Percentiles rank a stretch among this genome's conserved stretches.
phyloP scores from a whole-genome alignment of 2,329 filamentous ascomycete genomes.

The Aspergillus sp. region DNA sequence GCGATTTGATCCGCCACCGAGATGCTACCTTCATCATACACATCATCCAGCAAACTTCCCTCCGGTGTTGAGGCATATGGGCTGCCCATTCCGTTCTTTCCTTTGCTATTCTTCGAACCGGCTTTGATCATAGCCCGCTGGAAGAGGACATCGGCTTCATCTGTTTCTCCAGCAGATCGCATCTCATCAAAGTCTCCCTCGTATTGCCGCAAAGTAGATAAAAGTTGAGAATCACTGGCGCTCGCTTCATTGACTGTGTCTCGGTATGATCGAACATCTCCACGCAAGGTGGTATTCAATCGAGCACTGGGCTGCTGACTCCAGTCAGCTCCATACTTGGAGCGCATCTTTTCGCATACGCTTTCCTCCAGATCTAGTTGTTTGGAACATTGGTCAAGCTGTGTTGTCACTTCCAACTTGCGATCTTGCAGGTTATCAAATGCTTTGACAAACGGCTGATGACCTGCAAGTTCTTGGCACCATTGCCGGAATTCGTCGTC shows the following conservation, averaged over 20 bases:
- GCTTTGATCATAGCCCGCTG: conserved; percentile 79
- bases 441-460: conserved; percentile 71
- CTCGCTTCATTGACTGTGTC: conserved; percentile 86
- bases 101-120: conserved; percentile 52
- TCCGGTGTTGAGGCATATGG: conserved; percentile 56
- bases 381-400: conserved; percentile 75
- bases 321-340: conserved; percentile 94
- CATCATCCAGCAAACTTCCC: conserved; percentile 81
- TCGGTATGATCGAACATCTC: conserved; percentile 81
- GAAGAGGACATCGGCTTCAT: conserved; percentile 83
- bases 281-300: conserved; percentile 79
- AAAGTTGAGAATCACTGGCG: conserved; percentile 78
- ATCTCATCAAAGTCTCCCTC: conserved; percentile 92
- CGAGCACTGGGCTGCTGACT: conserved; percentile 92
- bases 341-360: conserved; percentile 98
- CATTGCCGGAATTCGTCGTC: conserved; percentile 90
- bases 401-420: conserved; percentile 67
- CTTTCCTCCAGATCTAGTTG: conserved; percentile 96
- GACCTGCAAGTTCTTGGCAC: conserved; percentile 87
- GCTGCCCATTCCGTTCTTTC: conserved; percentile 59
- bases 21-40: conserved; percentile 74
- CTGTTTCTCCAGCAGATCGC: conserved; percentile 79
- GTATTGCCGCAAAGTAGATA: conserved; percentile 77
- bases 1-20: conserved; percentile 87
- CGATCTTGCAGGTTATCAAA: conserved; percentile 76